Conservation (phyloP, 257 asterid species). For the Scutellaria baicalensis region DNA sequence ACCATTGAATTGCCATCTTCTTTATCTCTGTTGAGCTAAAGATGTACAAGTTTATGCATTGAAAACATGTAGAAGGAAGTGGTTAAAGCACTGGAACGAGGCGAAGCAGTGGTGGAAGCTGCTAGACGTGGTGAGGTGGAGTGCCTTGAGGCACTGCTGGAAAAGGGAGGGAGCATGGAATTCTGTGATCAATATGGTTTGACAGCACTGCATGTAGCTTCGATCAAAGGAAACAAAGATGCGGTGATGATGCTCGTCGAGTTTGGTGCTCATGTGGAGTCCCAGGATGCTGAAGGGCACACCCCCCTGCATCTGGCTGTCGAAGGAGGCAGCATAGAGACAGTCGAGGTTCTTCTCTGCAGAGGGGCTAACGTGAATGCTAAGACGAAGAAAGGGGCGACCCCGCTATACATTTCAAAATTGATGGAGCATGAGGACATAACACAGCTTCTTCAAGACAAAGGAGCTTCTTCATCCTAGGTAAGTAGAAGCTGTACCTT, state of each 20-base stretch:
- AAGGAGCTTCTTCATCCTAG: constrained; percentile 33
- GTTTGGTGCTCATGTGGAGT: constrained; percentile 63
- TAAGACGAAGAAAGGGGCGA: constrained; percentile 42
- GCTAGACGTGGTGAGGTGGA: constrained; percentile 64
- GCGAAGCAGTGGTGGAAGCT: constrained; percentile 54
- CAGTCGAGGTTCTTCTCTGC: constrained; percentile 48
- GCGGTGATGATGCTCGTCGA: constrained; percentile 57
- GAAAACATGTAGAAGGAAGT: constrained; percentile 32
- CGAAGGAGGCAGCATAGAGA: constrained; percentile 53
- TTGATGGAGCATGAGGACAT: constrained; percentile 44
- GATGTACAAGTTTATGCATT: too few species aligned
- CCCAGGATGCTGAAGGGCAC: constrained; percentile 56
- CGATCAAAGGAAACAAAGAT: constrained; percentile 65
- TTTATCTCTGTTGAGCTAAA: too few species aligned
- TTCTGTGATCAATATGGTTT: constrained; percentile 58
- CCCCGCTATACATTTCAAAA: constrained; percentile 44
- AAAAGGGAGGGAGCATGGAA: constrained; percentile 44
- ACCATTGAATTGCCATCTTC: too few species aligned
- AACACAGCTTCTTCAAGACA: constrained; percentile 36
- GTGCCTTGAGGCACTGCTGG: constrained; percentile 46
- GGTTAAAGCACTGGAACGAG: constrained; percentile 54
- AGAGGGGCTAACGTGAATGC: constrained; percentile 68
- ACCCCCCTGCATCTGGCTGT: constrained; percentile 80
- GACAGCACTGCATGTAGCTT: constrained; percentile 61
- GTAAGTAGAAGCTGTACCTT: too few species aligned